Conservation (phyloP, 73 alveolate species). For the Effrenium voratum region DNA sequence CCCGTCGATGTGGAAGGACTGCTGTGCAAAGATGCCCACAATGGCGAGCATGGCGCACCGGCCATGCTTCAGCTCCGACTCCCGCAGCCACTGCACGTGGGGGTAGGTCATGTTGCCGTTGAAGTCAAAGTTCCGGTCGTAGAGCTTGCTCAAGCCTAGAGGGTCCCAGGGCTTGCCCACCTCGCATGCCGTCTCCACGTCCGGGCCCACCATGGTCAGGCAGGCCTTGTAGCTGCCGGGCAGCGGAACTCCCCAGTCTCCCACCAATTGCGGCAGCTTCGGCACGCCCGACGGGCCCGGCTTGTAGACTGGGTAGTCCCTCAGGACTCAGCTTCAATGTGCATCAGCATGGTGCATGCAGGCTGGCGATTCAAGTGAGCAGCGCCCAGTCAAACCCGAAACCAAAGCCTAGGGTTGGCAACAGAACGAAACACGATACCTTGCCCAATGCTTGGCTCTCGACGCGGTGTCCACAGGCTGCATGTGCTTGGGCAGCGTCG, state of each 20-base stretch:
- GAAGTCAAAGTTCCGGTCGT: constrained; percentile 90
- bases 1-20: constrained; percentile 30
- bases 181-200: constrained; percentile 65
- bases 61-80: constrained; percentile 85
- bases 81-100: constrained; percentile 91
- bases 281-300: constrained; percentile 48
- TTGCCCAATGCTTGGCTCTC: background rate
- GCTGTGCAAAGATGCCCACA: constrained; percentile 79
- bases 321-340: background rate
- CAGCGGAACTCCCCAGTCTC: constrained; percentile 72
- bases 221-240: constrained; percentile 71
- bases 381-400: background rate
- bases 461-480: constrained; percentile 37
- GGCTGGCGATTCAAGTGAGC: no score
- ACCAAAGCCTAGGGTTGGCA: background rate
- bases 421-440: background rate
- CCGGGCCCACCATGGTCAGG: constrained; percentile 75
- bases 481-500: constrained; percentile 81
- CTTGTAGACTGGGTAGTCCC: constrained; percentile 31
- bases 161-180: constrained; percentile 84
- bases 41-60: constrained; percentile 74
- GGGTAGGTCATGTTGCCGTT: constrained; percentile 82
- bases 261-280: constrained; percentile 37
- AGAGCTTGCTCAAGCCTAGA: constrained; percentile 80
- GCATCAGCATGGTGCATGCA: no score